Base-by-base conservation (phyloP, 345 rosid genomes). In the Eucalyptus polyanthemos region DNA sequence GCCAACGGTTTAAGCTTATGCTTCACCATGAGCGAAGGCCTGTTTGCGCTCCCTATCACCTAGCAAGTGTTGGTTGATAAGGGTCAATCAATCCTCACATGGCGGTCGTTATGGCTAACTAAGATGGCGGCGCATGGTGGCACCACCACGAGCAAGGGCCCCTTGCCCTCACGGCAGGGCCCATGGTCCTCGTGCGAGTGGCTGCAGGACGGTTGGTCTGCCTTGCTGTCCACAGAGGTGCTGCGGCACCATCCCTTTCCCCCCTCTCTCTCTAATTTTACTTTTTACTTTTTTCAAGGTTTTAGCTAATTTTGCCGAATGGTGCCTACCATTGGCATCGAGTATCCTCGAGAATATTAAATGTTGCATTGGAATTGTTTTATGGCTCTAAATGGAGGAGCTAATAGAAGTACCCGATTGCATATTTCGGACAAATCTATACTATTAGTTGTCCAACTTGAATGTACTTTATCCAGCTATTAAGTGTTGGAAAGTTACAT, bases 241-340 rank as follows among this genome's bases (percentile, higher is more conserved):
- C 19, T 8, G 76, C 19, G 76, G 37, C 40, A 14, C 40, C 37
- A 6, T 31, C 40, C 76, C 19, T 31, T 14, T 13, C n/a, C 37
- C 49, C 4, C 49, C 34, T 62, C 72, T 62, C 72, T 62, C 72
- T 62, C 34, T 14, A 7, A 6, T 53, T 53, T 53, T 53, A 7
- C 0, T 19, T 19, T 53, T 19, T 51, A 0, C 0, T 16, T 16
- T 27, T 29, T 29, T 62, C 0, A 14, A 7, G 72, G 72, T 62
- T 62, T 62, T 62, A 29, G 17, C 31, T 62, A 62, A 62, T 14
- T 1, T 29, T 62, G 72, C 34, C 14, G 72, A 62, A 29, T 13
- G 72, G 37, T 62, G 34, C 34, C 17, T n/a, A 65, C 76, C 37
- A 65, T 45, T 45, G 47, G 47, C 47, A 45, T 62, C 31, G 21